phyloP scores from a whole-genome alignment of 352 stramenopile species.

The Achlya hypogyna region DNA sequence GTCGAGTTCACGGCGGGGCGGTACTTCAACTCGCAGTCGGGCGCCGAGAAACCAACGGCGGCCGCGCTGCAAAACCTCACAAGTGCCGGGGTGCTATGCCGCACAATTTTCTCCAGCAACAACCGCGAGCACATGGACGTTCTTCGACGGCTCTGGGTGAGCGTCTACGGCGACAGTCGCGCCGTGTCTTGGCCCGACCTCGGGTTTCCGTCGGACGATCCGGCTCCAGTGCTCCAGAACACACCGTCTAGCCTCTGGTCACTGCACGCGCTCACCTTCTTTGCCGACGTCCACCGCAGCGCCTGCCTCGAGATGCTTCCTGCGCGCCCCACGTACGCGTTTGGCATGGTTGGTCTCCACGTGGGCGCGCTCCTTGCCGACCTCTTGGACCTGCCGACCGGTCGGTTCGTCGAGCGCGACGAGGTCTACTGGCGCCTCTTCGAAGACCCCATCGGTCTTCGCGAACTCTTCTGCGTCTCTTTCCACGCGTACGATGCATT shows the following conservation, averaged over 20 bases:
- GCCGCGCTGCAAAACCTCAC: slow-evolving; percentile 51
- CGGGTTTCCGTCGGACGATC: slow-evolving; percentile 59
- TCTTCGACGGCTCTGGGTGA: slow-evolving; percentile 53
- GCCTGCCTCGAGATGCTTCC: slow-evolving; percentile 22
- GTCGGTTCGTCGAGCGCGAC: slow-evolving; percentile 58
- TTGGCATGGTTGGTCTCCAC: slow-evolving; percentile 42
- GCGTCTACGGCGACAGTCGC: slow-evolving; percentile 51
- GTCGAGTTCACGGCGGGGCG: slow-evolving; percentile 31
- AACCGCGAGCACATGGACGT: slow-evolving; percentile 66
- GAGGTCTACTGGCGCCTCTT: slow-evolving; percentile 79
- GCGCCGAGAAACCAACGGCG: slow-evolving; percentile 40
- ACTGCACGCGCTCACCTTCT: slow-evolving; percentile 75
- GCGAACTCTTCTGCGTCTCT: slow-evolving; percentile 65
- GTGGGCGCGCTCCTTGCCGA: slow-evolving; percentile 54
- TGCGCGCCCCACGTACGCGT: slow-evolving; percentile 29
- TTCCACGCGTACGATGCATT: slow-evolving; percentile 66
- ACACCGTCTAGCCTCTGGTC: slow-evolving; percentile 34
- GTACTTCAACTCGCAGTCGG: slow-evolving; percentile 21
- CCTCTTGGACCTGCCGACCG: slow-evolving; percentile 63
- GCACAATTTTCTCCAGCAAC: slow-evolving; percentile 39
- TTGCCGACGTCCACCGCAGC: slow-evolving; percentile 61
- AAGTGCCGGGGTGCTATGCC: slow-evolving; percentile 55
- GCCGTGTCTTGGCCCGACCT: slow-evolving; percentile 58
- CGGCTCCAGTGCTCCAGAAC: slow-evolving; percentile 50
- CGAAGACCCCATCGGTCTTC: slow-evolving; percentile 76